Base-by-base conservation (phyloP, 768 basidiomycete genomes). In the Rhodotorula toruloides region DNA sequence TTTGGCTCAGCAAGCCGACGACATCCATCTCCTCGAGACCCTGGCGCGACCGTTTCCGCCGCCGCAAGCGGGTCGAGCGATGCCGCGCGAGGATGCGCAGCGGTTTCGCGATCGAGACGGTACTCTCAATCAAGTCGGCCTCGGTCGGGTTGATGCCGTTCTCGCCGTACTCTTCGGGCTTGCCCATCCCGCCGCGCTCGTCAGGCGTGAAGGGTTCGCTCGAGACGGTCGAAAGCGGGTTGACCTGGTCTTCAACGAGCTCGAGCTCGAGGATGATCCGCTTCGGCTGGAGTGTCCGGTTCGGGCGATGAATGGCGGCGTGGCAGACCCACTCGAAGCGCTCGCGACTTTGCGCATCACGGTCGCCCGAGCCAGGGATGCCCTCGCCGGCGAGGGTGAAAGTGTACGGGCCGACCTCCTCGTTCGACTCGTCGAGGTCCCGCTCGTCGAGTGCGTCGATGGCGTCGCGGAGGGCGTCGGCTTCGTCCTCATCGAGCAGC, bases 351-450 rank as follows among this genome's bases (percentile, higher is more conserved):
- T 80, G 77, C 1, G 54, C 43, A 68, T 72, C 71, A 27, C 55
- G 48, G 32, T 44, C 29, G 76, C 81, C 69, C 21, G 80, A 83
- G 1, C 84, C 86, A 0, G 87, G 87, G 55, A 85, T 83, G 11
- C 88, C 87, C 76, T 81, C 86, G 1, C 89, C 89, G 29, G 80
- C 83, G 22, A 90, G 80, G 32, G 84, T 77, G 77, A 91, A 90
- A 22, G 86, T 83, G 72, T 88, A 84, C 0, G 85, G 83, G 31
- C 82, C 83, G 10, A 22, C 29, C 39, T 69, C 68, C 22, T 64
- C 56, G 39, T 64, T 68, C 50, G 78, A 77, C 53, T 77, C 75
- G 32, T 79, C 79, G 4, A 72, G 67, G 29, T 78, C 80, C 7
- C 80, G 79, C 36, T 87, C 85, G 29, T 80, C 79, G 17, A 89